phyloP scores from a whole-genome alignment of 2,329 filamentous ascomycete genomes.

The Incumbomyces lentus region DNA sequence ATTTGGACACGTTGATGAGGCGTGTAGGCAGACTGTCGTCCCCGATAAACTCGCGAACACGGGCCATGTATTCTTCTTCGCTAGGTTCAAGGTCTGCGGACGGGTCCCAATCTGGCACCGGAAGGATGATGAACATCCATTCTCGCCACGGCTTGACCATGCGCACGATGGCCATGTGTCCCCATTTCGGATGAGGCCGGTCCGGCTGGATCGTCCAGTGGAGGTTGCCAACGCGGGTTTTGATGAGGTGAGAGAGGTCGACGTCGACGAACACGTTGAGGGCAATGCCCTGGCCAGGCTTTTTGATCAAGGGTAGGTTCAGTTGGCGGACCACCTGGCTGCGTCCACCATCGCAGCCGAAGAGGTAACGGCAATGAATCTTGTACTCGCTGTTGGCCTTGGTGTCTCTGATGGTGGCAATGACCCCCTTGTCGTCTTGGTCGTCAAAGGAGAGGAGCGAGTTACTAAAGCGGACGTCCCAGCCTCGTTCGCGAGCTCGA shows the following conservation, averaged over 20 bases:
- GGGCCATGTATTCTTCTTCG: conserved; percentile 37
- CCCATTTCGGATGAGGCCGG: conserved; percentile 41
- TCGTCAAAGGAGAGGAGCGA: conserved; percentile 24
- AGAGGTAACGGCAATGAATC: conserved; percentile 46
- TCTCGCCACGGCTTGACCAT: conserved; percentile 57
- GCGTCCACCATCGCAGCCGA: conserved; percentile 47
- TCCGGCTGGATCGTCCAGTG: conserved; percentile 52
- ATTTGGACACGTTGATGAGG: conserved; percentile 46
- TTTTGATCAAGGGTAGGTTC: conserved; percentile 36
- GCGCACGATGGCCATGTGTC: conserved; percentile 40
- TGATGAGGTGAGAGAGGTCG: conserved; percentile 42
- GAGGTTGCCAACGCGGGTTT: conserved; percentile 46
- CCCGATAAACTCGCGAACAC: conserved; percentile 44
- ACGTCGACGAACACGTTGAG: conserved; percentile 41
- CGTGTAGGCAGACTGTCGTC: conserved; percentile 43
- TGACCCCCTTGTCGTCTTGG: conserved; percentile 24
- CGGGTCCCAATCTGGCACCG: conserved; percentile 25
- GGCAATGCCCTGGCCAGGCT: conserved; percentile 39
- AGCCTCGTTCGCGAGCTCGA: conserved; percentile 28
- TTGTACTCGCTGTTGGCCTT: conserved; percentile 24
- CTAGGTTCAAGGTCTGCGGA: conserved; percentile 31
- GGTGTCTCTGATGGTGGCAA: conserved; percentile 29
- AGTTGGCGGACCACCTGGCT: conserved; percentile 39
- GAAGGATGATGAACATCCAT: conserved; percentile 51
- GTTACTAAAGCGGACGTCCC: conserved; percentile 32